These are phyloP conservation scores for Simplicillium aogashimaense DNA, from an alignment of 2,329 filamentous ascomycete genomes.

Conservation along the genomic window DNA sequence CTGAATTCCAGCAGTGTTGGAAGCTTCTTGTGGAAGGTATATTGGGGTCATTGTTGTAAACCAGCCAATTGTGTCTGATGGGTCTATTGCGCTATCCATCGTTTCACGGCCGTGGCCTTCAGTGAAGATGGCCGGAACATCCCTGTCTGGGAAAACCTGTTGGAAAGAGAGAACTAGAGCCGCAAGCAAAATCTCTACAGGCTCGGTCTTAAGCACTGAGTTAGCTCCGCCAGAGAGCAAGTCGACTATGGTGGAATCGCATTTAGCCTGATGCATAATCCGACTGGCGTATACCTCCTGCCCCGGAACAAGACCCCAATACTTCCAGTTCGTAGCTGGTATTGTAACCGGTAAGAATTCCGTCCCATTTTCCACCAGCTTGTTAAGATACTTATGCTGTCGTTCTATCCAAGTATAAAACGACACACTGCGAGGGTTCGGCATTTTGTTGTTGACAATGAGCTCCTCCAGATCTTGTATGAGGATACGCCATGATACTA, in stretches of 20 bases:
- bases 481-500: conserved; percentile 35
- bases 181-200: conserved; percentile 27
- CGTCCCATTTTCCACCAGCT: not conserved
- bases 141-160: conserved; percentile 21
- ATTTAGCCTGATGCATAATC: not conserved
- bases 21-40: conserved; percentile 7
- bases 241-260: not conserved
- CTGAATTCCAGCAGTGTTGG: not conserved
- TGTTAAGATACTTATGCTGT: not conserved
- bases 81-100: conserved; percentile 19
- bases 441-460: not conserved
- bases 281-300: not conserved
- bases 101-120: conserved; percentile 32
- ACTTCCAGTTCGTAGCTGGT: not conserved
- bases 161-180: conserved; percentile 22
- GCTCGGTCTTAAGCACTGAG: conserved; percentile 19
- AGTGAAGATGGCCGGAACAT: conserved; percentile 23
- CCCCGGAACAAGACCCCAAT: not conserved
- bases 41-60: conserved; percentile 32
- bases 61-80: conserved; percentile 32
- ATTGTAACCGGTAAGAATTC: not conserved
- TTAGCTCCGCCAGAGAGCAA: conserved; percentile 17
- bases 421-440: not conserved
- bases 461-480: conserved; percentile 1
- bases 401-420: not conserved